phyloP scores from a whole-genome alignment of 2,329 filamentous ascomycete species.

The Rachicladosporium sp. region DNA sequence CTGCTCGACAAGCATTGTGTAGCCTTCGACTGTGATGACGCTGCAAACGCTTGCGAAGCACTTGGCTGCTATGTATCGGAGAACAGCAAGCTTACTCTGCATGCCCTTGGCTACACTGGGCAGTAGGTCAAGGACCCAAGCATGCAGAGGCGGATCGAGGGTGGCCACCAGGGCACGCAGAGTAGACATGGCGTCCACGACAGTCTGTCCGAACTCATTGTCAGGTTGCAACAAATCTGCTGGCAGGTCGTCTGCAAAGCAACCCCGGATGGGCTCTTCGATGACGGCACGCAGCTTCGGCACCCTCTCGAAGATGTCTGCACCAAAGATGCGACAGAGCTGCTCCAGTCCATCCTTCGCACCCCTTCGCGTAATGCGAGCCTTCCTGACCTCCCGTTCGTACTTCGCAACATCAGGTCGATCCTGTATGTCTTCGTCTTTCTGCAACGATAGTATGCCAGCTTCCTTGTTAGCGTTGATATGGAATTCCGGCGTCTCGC shows the following conservation, averaged over 20 bases:
- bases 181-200: constrained; percentile 87
- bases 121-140: constrained; percentile 71
- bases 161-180: constrained; percentile 90
- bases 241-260: constrained; percentile 59
- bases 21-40: constrained; percentile 85
- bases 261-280: constrained; percentile 62
- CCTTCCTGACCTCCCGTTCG: constrained; percentile 77
- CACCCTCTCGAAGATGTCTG: constrained; percentile 65
- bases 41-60: constrained; percentile 96
- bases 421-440: constrained; percentile 91
- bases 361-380: constrained; percentile 79
- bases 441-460: constrained; percentile 82
- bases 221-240: constrained; percentile 61
- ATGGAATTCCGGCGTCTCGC: constrained; percentile 90
- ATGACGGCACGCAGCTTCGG: constrained; percentile 73
- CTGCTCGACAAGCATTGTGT: constrained; percentile 89
- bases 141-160: constrained; percentile 59
- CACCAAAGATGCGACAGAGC: constrained; percentile 66
- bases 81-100: constrained; percentile 77
- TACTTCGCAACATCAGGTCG: constrained; percentile 84
- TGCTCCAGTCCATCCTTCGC: constrained; percentile 91
- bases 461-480: constrained; percentile 67
- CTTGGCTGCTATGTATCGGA: constrained; percentile 93
- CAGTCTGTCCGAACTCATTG: constrained; percentile 70
- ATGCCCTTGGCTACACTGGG: constrained; percentile 79